Evolutionary conservation across 805 yeast species (phyloP).

Genomic region (Wickerhamiella lipophila): DNA sequence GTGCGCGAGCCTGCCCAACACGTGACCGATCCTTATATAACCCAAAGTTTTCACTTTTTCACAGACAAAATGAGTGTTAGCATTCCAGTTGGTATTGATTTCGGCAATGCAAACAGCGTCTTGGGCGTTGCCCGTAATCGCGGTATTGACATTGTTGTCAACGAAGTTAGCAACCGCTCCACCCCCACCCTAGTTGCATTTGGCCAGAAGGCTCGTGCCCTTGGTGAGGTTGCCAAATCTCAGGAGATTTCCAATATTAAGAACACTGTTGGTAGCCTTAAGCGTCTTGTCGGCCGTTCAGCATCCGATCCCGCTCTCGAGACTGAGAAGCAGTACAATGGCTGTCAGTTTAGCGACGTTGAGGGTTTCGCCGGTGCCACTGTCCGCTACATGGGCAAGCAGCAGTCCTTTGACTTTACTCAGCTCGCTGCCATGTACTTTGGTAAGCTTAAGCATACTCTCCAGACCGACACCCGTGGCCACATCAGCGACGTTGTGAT

Average conservation of each 20-base stretch:
- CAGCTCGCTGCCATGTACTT: conserved; percentile 93
- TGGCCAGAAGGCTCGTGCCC: conserved; percentile 74
- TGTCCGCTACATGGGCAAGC: conserved; percentile 73
- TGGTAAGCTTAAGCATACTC: conserved; percentile 73
- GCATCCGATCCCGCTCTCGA: conserved; percentile 64
- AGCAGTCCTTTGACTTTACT: conserved; percentile 66
- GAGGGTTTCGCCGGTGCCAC: conserved; percentile 69
- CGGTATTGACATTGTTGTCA: conserved; percentile 96
- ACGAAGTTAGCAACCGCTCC: conserved; percentile 95
- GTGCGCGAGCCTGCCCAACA: not conserved
- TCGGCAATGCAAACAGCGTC: conserved; percentile 89
- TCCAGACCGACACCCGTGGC: conserved; percentile 70
- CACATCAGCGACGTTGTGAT: conserved; percentile 77
- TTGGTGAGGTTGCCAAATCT: conserved; percentile 92
- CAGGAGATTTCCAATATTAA: conserved; percentile 94
- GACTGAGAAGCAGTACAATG: conserved; percentile 59
- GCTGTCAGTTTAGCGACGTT: conserved; percentile 57
- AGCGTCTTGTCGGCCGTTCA: conserved; percentile 78
- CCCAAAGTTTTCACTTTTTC: not conserved
- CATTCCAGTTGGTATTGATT: conserved; percentile 73
- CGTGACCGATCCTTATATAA: not conserved
- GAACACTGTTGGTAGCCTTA: conserved; percentile 89
- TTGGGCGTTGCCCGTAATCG: conserved; percentile 91
- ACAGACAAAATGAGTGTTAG: conserved; percentile 21
- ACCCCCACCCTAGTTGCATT: conserved; percentile 91